Evolutionary conservation across 345 rosid species (phyloP).

Genomic region (Kernera saxatilis): DNA sequence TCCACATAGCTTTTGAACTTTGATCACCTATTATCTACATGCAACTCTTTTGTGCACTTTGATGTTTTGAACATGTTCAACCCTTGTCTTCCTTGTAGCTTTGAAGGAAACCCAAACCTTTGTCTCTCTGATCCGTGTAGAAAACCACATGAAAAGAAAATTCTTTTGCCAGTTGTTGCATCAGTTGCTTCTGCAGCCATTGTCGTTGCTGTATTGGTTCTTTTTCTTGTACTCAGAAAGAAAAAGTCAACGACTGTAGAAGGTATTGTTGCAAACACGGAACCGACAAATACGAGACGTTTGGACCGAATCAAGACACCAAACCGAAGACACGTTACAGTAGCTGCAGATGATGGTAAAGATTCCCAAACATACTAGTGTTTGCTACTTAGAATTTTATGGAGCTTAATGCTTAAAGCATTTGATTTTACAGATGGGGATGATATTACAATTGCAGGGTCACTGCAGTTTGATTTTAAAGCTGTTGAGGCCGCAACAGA

Average conservation of each 20-base stretch:
- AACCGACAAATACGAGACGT: too few relatives aligned
- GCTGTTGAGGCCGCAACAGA: conserved; percentile 37
- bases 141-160: neutral
- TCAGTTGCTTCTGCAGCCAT: neutral
- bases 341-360: too few relatives aligned
- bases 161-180: neutral
- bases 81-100: neutral
- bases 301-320: too few relatives aligned
- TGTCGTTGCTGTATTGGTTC: neutral
- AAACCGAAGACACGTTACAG: too few relatives aligned
- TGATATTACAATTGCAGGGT: conserved; percentile 33
- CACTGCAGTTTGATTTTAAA: conserved; percentile 36
- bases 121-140: neutral
- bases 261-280: neutral
- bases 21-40: neutral
- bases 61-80: neutral
- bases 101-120: conserved; percentile 10
- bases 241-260: neutral
- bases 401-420: too few relatives aligned
- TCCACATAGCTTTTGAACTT: neutral
- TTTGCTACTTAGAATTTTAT: too few relatives aligned
- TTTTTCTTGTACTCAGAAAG: neutral
- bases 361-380: too few relatives aligned
- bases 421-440: conserved; percentile 16
- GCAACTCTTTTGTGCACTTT: too few relatives aligned